Conservation (phyloP, 2,329 filamentous ascomycete species). For the Ophiocordyceps camponoti-rufipedis region DNA sequence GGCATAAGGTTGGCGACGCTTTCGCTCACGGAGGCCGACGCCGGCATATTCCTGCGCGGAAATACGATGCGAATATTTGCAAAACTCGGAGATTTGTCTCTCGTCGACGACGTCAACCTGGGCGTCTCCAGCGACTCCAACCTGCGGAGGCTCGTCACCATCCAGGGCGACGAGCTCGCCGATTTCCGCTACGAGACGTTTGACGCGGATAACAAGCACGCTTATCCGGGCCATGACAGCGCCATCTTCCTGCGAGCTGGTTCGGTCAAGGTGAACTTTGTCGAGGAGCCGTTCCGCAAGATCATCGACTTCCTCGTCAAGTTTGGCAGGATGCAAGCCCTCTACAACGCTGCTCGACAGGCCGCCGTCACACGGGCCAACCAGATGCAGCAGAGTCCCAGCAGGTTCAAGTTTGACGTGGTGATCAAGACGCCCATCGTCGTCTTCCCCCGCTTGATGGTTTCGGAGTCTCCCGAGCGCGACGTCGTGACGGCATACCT, state of each 20-base stretch:
- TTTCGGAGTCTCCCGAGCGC: constrained; percentile 48
- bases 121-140: constrained; percentile 68
- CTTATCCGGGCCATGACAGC: constrained; percentile 88
- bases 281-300: constrained; percentile 93
- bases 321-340: constrained; percentile 98
- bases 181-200: constrained; percentile 98
- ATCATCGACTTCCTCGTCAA: constrained; percentile 97
- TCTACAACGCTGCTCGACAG: constrained; percentile 92
- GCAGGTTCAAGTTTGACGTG: constrained; percentile 85
- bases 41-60: constrained; percentile 73
- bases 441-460: constrained; percentile 70
- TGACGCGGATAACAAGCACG: constrained; percentile 46
- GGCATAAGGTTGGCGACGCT: constrained; percentile 86
- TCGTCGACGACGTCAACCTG: constrained; percentile 87
- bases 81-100: constrained; percentile 67
- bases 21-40: constrained; percentile 80
- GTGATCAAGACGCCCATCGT: constrained; percentile 90
- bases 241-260: constrained; percentile 81
- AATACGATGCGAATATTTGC: constrained; percentile 78
- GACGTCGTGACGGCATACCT: constrained; percentile 85
- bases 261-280: constrained; percentile 90
- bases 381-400: constrained; percentile 78
- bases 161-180: constrained; percentile 85
- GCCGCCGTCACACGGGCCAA: constrained; percentile 87
- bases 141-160: constrained; percentile 75